A percentile compares a stretch with the other conserved stretches of the same genome.
Conservation (phyloP, 768 basidiomycete genomes). For the Hydnum rufescens region DNA sequence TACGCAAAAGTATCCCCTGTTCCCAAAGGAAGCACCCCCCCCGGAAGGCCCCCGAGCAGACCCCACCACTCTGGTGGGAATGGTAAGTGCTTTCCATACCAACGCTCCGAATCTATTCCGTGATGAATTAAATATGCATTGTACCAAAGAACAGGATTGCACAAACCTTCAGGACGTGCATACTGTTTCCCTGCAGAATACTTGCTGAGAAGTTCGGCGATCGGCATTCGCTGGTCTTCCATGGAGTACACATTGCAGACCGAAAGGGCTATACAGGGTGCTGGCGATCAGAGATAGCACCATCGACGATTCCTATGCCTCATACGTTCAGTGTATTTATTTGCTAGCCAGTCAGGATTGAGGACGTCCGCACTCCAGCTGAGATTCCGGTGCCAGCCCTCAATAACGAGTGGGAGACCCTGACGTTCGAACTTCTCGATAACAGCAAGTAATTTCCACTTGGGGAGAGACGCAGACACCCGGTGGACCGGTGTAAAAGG, state of each 20-base stretch:
- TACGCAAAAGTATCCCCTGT: slow-evolving; percentile 36
- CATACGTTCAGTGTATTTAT: slow-evolving; percentile 9
- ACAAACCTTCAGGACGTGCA: slow-evolving; percentile 23
- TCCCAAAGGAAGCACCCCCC: slow-evolving; percentile 30
- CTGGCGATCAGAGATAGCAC: too few species aligned
- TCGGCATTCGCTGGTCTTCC: slow-evolving; percentile 30
- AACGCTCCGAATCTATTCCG: slow-evolving; percentile 24
- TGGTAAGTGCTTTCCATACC: slow-evolving; percentile 60
- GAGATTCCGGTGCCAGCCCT: slow-evolving; percentile 33
- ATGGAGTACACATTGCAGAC: slow-evolving; percentile 44
- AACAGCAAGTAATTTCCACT: slow-evolving; percentile 13
- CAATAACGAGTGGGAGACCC: slow-evolving; percentile 45
- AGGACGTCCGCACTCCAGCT: slow-evolving; percentile 39
- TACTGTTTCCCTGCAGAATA: slow-evolving; percentile 22
- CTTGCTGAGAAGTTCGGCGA: slow-evolving; percentile 33
- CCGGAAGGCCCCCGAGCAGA: slow-evolving; percentile 29
- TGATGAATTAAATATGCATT: not conserved
- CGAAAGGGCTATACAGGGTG: too few species aligned
- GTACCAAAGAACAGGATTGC: not conserved
- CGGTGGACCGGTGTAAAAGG: not conserved
- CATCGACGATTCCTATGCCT: too few species aligned
- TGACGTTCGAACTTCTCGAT: slow-evolving; percentile 28
- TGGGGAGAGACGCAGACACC: not conserved
- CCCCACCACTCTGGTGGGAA: slow-evolving; percentile 49
- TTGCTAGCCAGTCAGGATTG: slow-evolving; percentile 32